These are phyloP conservation scores for Botrytis tulipae DNA, from an alignment of 2,329 filamentous ascomycete species.

Conservation along the genomic window DNA sequence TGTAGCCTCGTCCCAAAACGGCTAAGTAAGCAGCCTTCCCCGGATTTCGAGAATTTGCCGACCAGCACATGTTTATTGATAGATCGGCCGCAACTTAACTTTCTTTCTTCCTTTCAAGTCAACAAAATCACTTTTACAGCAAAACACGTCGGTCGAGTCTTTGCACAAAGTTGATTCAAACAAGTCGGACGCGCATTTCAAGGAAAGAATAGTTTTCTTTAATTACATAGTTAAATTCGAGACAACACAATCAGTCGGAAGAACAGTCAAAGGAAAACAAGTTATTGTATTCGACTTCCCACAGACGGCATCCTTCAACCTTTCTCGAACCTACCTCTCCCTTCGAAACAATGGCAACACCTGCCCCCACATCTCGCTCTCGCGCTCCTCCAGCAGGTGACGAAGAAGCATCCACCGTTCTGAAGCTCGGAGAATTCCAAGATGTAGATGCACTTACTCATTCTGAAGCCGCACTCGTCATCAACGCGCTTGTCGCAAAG, in stretches of 20 bases:
- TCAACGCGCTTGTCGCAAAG: conserved; percentile 83
- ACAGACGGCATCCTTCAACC: not conserved
- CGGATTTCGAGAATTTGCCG: conserved; percentile 17
- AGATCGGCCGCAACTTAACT: not conserved
- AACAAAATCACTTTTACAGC: not conserved
- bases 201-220: not conserved
- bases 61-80: conserved; percentile 15
- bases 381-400: conserved; percentile 72
- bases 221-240: not conserved
- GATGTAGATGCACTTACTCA: conserved; percentile 88
- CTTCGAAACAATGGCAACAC: conserved; percentile 22
- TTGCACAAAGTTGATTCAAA: not conserved
- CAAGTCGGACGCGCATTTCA: not conserved
- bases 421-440: conserved; percentile 91
- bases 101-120: conserved; percentile 15
- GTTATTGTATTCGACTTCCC: not conserved
- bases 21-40: conserved; percentile 8
- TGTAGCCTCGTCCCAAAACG: conserved; percentile 10
- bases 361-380: conserved; percentile 53
- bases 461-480: conserved; percentile 86
- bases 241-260: not conserved
- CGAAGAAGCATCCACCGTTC: conserved; percentile 78
- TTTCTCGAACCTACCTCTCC: not conserved
- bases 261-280: not conserved
- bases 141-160: not conserved